Evolutionary conservation across 176 grass and related monocot genomes (phyloP), one percentile per base, ranked within the genome.

Genomic region (Oryza glaberrima): DNA sequence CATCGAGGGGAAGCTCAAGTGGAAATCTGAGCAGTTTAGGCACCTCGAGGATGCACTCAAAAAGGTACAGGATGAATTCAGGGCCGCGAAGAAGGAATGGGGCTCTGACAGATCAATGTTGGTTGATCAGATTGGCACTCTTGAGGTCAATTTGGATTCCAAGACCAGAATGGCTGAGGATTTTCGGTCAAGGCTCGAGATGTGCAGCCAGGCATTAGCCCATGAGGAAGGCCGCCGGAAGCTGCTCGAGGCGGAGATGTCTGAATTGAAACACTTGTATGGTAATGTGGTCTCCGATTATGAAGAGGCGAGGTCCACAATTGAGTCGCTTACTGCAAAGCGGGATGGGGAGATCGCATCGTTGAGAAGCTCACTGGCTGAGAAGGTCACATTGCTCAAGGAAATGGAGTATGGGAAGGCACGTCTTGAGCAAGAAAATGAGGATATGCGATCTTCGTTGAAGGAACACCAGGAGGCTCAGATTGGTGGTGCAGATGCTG

Each of bases 181-280:
- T 8, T 83, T 98, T 54, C 73, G 80, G 43, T 75, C 88, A 0
- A 91, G 86, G 46, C 78, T 98, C 0, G 86, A 92, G 32, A 92
- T 92, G 83, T 96, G 93, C 85, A 96, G 92, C 66, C 89, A 96
- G 82, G 93, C 86, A 0, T 51, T 98, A 26, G 89, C 93, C 9
- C 90, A 84, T 2, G 96, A 98, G 87, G 96, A 98, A 65, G 92
- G 96, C 67, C 67, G 87, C 63, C 92, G 93, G 81, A 98, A 95
- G 75, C 61, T 77, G 28, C 71, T 98, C 0, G 87, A 98, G 65
- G 81, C 80, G 6, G 87, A 96, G 88, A 76, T 98, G 81, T 82
- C 78, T 36, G 91, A 95, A 85, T 67, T 87, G 52, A 83, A 70
- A 41, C 52, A 68, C 17, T 30, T 69, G 81, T 94, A 92, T 46